A percentile compares a stretch with the other conserved stretches of the same genome.
Conservation (phyloP, 805 yeast species). For the Wickerhamiella slavikovae region DNA sequence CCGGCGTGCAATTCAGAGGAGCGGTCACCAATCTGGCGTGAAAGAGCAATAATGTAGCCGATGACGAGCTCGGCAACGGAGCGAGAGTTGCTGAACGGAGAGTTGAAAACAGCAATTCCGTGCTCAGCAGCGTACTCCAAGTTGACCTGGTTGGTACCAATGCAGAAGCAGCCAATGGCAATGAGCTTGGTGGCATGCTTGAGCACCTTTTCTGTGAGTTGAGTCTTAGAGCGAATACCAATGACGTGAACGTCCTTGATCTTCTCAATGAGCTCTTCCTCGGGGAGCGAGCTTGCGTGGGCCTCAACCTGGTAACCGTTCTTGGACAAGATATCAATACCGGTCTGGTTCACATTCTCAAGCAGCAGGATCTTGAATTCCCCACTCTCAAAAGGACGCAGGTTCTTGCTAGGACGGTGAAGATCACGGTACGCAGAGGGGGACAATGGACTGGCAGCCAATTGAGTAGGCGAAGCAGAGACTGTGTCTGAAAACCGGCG, state of each 20-base stretch:
- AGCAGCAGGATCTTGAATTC: constrained; percentile 79
- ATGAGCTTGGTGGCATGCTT: constrained; percentile 76
- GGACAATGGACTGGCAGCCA: constrained; percentile 5
- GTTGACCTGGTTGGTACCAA: constrained; percentile 96
- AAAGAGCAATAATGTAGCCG: constrained; percentile 81
- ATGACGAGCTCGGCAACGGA: constrained; percentile 96
- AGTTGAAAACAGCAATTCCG: constrained; percentile 93
- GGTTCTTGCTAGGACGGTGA: constrained; percentile 28
- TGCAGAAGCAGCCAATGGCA: constrained; percentile 93
- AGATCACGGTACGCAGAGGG: constrained; percentile 8
- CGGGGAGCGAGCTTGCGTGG: constrained; percentile 71
- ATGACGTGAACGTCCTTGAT: constrained; percentile 87
- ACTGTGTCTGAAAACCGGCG: constrained; percentile 7
- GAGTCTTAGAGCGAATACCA: constrained; percentile 95
- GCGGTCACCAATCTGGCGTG: constrained; percentile 94
- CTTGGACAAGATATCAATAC: constrained; percentile 58
- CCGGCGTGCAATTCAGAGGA: constrained; percentile 91
- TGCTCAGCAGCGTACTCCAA: constrained; percentile 73
- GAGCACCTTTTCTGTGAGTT: constrained; percentile 57
- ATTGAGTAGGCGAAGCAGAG: constrained; percentile 10
- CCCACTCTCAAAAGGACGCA: constrained; percentile 89
- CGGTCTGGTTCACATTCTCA: constrained; percentile 88
- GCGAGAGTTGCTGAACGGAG: constrained; percentile 96
- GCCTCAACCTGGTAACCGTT: constrained; percentile 98
- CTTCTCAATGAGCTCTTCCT: constrained; percentile 85